phyloP scores from a whole-genome alignment of 495 filamentous ascomycete genomes.

The Staphylotrichum longicolle region DNA sequence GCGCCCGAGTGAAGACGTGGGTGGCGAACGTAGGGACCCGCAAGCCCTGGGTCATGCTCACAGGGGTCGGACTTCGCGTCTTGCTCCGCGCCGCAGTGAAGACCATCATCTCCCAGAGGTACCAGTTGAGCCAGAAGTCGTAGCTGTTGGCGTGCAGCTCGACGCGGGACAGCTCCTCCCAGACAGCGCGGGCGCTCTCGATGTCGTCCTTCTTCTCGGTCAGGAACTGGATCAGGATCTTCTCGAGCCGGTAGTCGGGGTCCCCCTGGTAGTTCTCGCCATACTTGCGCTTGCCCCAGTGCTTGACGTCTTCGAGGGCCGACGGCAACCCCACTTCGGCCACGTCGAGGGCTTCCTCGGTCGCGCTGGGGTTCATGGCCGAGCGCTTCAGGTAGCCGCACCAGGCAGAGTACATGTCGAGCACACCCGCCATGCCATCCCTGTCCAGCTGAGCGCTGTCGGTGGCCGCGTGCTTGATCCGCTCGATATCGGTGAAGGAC shows the following conservation, averaged over 20 bases:
- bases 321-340: slow-evolving; percentile 86
- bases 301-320: slow-evolving; percentile 76
- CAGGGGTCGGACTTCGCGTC: slow-evolving; percentile 46
- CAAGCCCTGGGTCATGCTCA: slow-evolving; percentile 33
- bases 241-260: slow-evolving; percentile 80
- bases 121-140: slow-evolving; percentile 91
- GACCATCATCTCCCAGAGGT: slow-evolving; percentile 79
- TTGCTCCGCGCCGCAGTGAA: slow-evolving; percentile 42
- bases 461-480: slow-evolving; percentile 89
- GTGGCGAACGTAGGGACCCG: slow-evolving; percentile 63
- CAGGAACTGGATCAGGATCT: slow-evolving; percentile 86
- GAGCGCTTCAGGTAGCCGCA: slow-evolving; percentile 83
- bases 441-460: slow-evolving; percentile 70
- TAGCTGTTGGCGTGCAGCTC: slow-evolving; percentile 68
- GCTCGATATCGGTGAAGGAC: slow-evolving; percentile 74
- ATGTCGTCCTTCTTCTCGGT: slow-evolving; percentile 68
- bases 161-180: slow-evolving; percentile 61
- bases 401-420: slow-evolving; percentile 90
- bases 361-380: slow-evolving; percentile 71
- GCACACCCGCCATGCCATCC: slow-evolving; percentile 74
- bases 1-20: slow-evolving; percentile 67
- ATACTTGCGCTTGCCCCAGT: slow-evolving; percentile 72
- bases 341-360: slow-evolving; percentile 86
- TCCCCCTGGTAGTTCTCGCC: slow-evolving; percentile 76
- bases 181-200: slow-evolving; percentile 65